Conservation (phyloP, 2,329 filamentous ascomycete genomes). For the Fusarium sp. region DNA sequence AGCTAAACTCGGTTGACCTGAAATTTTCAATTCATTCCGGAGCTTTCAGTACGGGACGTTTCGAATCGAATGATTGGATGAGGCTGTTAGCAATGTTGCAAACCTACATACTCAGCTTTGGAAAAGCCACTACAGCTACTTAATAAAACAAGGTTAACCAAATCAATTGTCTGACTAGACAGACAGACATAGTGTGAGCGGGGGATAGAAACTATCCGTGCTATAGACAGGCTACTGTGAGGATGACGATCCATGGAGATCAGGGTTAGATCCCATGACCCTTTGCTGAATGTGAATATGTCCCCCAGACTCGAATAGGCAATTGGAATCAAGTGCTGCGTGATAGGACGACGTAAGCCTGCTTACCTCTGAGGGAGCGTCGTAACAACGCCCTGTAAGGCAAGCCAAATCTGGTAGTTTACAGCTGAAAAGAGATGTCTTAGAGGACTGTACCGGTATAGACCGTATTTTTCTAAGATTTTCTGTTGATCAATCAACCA, state of each 20-base stretch:
- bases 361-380: neutral
- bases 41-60: conserved; percentile 6
- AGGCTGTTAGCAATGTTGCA: neutral
- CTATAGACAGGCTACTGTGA: neutral
- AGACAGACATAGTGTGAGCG: neutral
- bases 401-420: neutral
- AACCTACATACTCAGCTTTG: neutral
- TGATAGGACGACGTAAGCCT: conserved; percentile 35
- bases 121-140: neutral
- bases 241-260: conserved; percentile 8
- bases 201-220: neutral
- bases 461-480: neutral
- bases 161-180: neutral
- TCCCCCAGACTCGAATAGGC: conserved; percentile 13
- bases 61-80: conserved; percentile 14
- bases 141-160: conserved; percentile 3
- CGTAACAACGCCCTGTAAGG: conserved; percentile 1
- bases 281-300: neutral
- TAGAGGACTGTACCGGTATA: neutral
- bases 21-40: conserved; percentile 8
- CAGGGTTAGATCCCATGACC: conserved; percentile 1
- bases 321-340: conserved; percentile 25
- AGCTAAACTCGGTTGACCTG: conserved; percentile 1
- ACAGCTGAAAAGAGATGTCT: conserved; percentile 18
- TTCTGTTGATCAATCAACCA: conserved; percentile 8